Evolutionary conservation across 169 alveolate genomes (phyloP), one percentile per base, ranked within the genome.

Genomic region (Plasmodium knowlesi): DNA sequence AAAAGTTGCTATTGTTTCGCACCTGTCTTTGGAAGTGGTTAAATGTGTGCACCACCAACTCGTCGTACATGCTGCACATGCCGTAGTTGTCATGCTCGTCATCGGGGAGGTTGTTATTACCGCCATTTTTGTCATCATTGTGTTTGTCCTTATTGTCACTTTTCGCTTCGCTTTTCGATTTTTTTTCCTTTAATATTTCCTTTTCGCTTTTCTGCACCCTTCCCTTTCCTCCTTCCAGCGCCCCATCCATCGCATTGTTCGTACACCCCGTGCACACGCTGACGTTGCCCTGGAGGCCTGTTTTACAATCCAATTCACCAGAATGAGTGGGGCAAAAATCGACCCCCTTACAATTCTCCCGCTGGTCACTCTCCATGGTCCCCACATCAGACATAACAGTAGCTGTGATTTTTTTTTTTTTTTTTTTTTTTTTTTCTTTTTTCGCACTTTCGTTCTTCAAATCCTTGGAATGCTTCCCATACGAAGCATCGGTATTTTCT

Each of bases 1-100:
- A 89, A 89, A 89, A 89, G 50, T 79, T 79, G 25, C 61, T 89
- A 50, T 89, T 89, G 25, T 79, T 28, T 89, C 73, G 80, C 72
- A 80, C 28, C 28, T 73, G 54, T 4, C 50, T 41, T 30, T 79
- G 25, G 71, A 89, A 39, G 39, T 78, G 10, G 30, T 79, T 28
- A 79, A 57, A 79, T 19, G 67, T 25, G 50, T 37, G 41, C 4
- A 89, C 57, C 70, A 30, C 61, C 16, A n/a, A n/a, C n/a, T 86
- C 67, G 70, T 86, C 70, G 46, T 76, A 22, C 80, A 37, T 46
- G 83, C 67, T 57, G 46, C 37, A 57, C 12, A 10, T 83, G 30
- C 22, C 67, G n/a, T n/a, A 82, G 84, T 43, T 41, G 54, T 34
- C 70, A 41, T 41, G 1, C 22, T 34, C 67, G 3, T 39, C 28